Evolutionary conservation across 2,329 filamentous ascomycete species (phyloP).

Genomic region (Botrytis sinoallii): DNA sequence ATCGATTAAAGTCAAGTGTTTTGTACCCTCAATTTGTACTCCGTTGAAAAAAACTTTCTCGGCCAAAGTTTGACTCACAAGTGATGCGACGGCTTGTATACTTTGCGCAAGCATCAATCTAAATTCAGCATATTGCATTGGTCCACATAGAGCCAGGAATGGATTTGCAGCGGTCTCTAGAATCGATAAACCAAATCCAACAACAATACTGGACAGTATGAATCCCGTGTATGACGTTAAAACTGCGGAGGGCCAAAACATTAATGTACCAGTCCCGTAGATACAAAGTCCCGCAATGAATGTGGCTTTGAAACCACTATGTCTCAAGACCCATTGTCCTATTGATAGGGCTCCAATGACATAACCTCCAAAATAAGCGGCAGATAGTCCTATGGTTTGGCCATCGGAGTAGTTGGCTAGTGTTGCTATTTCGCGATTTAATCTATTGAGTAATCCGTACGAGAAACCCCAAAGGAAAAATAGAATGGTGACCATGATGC

Average conservation of each 20-base stretch:
- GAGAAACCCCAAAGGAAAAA: slow-evolving; percentile 91
- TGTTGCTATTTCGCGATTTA: slow-evolving; percentile 68
- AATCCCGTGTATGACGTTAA: slow-evolving; percentile 75
- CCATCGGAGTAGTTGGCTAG: slow-evolving; percentile 56
- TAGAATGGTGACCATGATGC: slow-evolving; percentile 71
- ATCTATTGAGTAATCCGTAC: slow-evolving; percentile 78
- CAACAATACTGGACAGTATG: slow-evolving; percentile 69
- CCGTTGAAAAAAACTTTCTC: slow-evolving; percentile 70
- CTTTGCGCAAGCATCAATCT: slow-evolving; percentile 73
- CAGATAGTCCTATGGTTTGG: slow-evolving; percentile 65
- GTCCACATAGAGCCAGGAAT: slow-evolving; percentile 69
- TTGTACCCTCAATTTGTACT: slow-evolving; percentile 39
- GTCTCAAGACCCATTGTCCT: slow-evolving; percentile 67
- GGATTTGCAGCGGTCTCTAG: slow-evolving; percentile 81
- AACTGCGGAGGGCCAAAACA: slow-evolving; percentile 80
- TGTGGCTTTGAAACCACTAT: slow-evolving; percentile 72
- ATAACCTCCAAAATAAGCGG: slow-evolving; percentile 70
- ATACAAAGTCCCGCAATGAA: slow-evolving; percentile 75
- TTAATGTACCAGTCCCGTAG: slow-evolving; percentile 74
- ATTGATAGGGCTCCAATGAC: slow-evolving; percentile 67
- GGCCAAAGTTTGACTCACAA: slow-evolving; percentile 69
- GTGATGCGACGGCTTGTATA: slow-evolving; percentile 71
- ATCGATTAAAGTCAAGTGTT: slow-evolving; percentile 58
- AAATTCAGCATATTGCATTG: slow-evolving; percentile 68
- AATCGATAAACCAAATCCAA: slow-evolving; percentile 72